Base-by-base conservation (phyloP, 2,329 filamentous ascomycete species). In the Dothidotthia symphoricarpi region DNA sequence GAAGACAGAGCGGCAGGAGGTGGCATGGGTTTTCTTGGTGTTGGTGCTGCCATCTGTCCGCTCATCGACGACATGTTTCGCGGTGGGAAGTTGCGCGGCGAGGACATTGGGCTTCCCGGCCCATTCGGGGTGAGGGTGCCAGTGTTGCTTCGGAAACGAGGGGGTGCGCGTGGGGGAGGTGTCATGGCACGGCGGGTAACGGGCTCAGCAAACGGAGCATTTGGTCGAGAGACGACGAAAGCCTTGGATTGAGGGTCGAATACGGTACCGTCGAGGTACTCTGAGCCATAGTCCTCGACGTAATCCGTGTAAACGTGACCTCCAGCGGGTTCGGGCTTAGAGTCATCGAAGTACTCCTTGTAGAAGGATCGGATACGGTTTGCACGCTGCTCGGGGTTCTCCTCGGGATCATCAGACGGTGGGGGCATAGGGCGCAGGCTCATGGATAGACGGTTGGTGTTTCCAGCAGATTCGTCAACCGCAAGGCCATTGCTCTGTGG, bases 301-400 rank as follows among this genome's bases (percentile, higher is more conserved):
- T 90, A 86, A 27, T 72, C 70, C 24, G 70, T 70, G 44, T 71
- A 63, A 16, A 52, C 47, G 34, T 60, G 53, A 24, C 49, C 53
- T 16, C 59, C 55, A 12, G 51, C 57, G 24, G 59, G 63, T 28
- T 69, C 70, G 2, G 70, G 67, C 62, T 82, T 86, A 42, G 75
- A 81, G 28, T 96, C 91, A 51, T 97, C 93, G 56, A 98, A 98
- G 72, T 98, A 98, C 64, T 98, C 93, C 73, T 96, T 96, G 75
- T 98, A 98, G 74, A 98, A 98, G 3, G 93, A 98, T 65, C 93
- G 81, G 53, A 98, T 98, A 41, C 93, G 83, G 73, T 96, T 97
- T 49, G 93, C 93, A 57, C 93, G 82, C 59, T 91, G 83, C 67
- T 97, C 93, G 0, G 93, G 89, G 63, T 96, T 91, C 62, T 97